phyloP scores from a whole-genome alignment of 208 protist genomes.

The Leishmania arabica region DNA sequence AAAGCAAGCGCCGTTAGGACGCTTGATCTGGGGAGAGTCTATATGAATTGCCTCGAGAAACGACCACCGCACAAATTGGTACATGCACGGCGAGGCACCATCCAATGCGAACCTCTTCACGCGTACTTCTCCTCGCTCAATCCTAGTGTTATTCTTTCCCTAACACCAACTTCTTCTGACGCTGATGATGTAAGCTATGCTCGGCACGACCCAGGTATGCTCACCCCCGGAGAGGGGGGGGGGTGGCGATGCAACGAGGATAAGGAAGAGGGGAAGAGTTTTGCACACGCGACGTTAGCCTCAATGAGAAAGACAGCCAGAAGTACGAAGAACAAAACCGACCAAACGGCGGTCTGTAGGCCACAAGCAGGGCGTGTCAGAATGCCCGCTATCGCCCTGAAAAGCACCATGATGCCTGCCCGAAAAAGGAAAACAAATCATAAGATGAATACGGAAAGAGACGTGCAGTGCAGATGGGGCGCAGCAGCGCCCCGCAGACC shows the following conservation, averaged over 20 bases:
- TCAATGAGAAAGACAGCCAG: neutral
- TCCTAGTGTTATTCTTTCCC: neutral
- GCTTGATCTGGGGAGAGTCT: neutral
- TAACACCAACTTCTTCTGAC: neutral
- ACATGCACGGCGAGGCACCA: neutral
- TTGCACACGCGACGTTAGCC: neutral
- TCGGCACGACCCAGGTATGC: neutral
- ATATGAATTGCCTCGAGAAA: neutral
- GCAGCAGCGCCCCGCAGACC: neutral
- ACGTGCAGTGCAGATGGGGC: neutral
- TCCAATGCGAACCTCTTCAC: neutral
- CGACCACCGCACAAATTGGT: neutral
- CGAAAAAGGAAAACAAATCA: neutral
- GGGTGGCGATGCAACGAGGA: neutral
- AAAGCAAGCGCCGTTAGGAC: neutral
- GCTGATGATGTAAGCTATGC: neutral
- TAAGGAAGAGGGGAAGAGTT: conserved; percentile 1
- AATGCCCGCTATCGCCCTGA: neutral
- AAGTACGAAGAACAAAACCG: neutral
- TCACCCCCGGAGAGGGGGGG: neutral
- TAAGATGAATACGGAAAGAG: neutral
- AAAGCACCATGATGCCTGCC: neutral
- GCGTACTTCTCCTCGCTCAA: neutral
- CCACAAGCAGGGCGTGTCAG: neutral
- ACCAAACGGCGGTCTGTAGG: neutral